Evolutionary conservation across 148 eudicot genomes (phyloP), one percentile per base, ranked within the genome.

Genomic region (Fagopyrum esculentum): DNA sequence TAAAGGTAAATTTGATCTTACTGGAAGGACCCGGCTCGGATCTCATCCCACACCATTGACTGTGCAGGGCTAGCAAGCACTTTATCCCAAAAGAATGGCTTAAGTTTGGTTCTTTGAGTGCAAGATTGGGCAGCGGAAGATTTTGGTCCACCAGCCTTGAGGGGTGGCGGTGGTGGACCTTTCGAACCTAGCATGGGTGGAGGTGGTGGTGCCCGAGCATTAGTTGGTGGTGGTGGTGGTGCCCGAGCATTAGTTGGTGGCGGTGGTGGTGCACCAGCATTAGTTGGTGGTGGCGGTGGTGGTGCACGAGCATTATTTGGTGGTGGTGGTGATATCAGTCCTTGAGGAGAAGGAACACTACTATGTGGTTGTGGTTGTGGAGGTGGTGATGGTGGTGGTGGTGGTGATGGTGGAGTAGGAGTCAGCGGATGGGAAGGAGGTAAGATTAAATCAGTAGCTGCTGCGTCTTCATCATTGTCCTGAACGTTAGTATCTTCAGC

Each of bases 11-110:
- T 15, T 45, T 12, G 54, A 72, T 77, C 87, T 80, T 82, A 84
- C 87, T 82, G 87, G 76, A 84, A 84, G 13, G 87, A 84, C 54
- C 87, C 87, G 2, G 75, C 76, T 75, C 82, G 81, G 46, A 88
- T 83, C 81, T 88, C 87, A 83, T 86, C 86, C 92, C 92, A 88
- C 75, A 88, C 92, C 92, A 88, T 86, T 2, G 90, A 85, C 9
- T 88, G 88, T 44, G 83, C 81, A 71, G 92, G 84, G 66, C 60
- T 88, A 12, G 86, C 85, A 50, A 82, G 76, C 8, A 88, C 89
- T 77, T 88, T 88, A 76, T 88, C 92, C 92, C 92, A 88, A 73
- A 88, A 88, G 81, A 88, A 88, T 13, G 92, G 92, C 73, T 88
- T 88, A 45, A 88, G 75, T 83, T 84, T 88, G 43, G 87, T 79